Base-by-base conservation (phyloP, 2,329 filamentous ascomycete genomes). In the Moelleriella libera region DNA sequence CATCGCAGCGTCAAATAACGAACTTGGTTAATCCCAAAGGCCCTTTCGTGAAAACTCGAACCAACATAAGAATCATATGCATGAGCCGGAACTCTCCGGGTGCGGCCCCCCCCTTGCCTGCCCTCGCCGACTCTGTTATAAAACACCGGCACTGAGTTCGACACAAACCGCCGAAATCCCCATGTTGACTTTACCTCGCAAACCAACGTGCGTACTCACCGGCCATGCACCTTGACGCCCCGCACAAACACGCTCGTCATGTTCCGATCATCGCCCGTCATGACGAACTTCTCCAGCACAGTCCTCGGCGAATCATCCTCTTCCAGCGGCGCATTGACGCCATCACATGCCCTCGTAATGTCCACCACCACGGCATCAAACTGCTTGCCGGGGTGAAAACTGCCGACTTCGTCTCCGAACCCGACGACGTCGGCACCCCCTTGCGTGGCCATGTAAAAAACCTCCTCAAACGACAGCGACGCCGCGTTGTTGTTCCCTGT, bases 191-290 rank as follows among this genome's bases (percentile, higher is more conserved):
- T 21, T 21, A 21, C 21, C 21, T 21, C 21, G 21, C 21, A 21
- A 21, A 21, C 21, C 21, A 21, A 21, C 21, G 21, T 2, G 21
- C 21, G 21, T 21, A 21, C 21, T 21, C 21, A 21, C 21, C 21
- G 21, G 21, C 21, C 45, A 47, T 58, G 53, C 6, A 62, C 58
- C 44, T 50, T 49, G 30, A 63, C 58, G 1, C 77, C 77, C 6
- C 60, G 55, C 0, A 81, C 73, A 59, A 67, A 81, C 0, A 82
- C 78, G 21, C 66, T 57, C 0, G 58, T 55, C 46, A 82, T 76
- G 52, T 82, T 82, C 5, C 79, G 65, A 55, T 83, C 79, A 56
- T 82, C 78, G 0, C 76, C 78, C 2, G 77, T 81, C 75, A 82
- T 80, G 31, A 82, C 53, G 50, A 79, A 82, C 63, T 82, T 82